A percentile compares a stretch with the other conserved stretches of the same genome.
These are phyloP conservation scores for Diaporthe ampelina DNA, from an alignment of 2,329 filamentous ascomycete species.

Conservation along the genomic window DNA sequence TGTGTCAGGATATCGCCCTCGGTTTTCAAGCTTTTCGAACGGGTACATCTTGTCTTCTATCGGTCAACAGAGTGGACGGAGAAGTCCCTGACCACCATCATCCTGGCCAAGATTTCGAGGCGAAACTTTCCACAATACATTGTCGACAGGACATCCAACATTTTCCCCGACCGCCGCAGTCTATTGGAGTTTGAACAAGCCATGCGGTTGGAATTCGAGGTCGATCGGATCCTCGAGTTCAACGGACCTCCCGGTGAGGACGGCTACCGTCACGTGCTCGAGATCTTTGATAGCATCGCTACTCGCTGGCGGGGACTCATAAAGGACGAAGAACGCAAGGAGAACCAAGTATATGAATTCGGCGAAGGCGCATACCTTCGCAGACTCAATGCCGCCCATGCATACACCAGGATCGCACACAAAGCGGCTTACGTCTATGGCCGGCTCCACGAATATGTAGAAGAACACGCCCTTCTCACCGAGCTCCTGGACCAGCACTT, in stretches of 20 bases:
- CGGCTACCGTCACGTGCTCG: slow-evolving; percentile 76
- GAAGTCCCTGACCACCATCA: slow-evolving; percentile 94
- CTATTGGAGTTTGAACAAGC: slow-evolving; percentile 92
- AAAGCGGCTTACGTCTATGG: slow-evolving; percentile 86
- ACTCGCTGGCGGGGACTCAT: slow-evolving; percentile 84
- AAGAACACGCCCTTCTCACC: slow-evolving; percentile 80
- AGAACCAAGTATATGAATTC: slow-evolving; percentile 81
- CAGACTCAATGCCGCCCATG: slow-evolving; percentile 90
- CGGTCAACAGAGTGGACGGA: slow-evolving; percentile 97
- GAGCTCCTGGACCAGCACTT: slow-evolving; percentile 85
- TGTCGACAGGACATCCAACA: slow-evolving; percentile 89
- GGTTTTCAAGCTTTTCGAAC: slow-evolving; percentile 86
- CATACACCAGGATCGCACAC: slow-evolving; percentile 93
- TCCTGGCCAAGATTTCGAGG: slow-evolving; percentile 89
- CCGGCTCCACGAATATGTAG: slow-evolving; percentile 82
- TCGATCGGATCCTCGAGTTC: slow-evolving; percentile 87
- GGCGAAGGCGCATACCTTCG: slow-evolving; percentile 91
- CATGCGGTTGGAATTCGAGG: slow-evolving; percentile 82
- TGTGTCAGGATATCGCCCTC: slow-evolving; percentile 84
- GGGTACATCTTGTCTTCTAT: slow-evolving; percentile 96
- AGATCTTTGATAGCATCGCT: slow-evolving; percentile 81
- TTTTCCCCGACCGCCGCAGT: slow-evolving; percentile 82
- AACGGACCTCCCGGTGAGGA: slow-evolving; percentile 77
- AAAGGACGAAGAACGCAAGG: slow-evolving; percentile 81
- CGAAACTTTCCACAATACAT: slow-evolving; percentile 92